Base-by-base conservation (phyloP, 1,139 yeast species). In the Geotrichum restrictum region DNA sequence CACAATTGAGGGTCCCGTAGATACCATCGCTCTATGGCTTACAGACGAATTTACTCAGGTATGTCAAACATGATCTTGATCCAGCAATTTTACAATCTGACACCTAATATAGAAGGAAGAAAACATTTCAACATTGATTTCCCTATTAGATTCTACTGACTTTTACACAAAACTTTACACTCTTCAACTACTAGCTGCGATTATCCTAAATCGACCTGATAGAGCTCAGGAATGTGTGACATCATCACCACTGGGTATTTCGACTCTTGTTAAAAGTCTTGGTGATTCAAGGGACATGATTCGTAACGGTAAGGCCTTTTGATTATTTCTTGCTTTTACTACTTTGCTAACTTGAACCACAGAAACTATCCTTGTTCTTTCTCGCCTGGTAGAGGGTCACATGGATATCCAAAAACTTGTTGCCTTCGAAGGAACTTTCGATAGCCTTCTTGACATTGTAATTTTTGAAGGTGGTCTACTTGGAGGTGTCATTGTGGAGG, bases 341-440 rank as follows among this genome's bases (percentile, higher is more conserved):
- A 45, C 29, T 39, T 32, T 34, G 36, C 56, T 27, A 40, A 45
- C 46, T n/a, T 10, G 5, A 22, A 2, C 13, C 34, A 7, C 21
- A 53, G 57, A 93, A 68, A 83, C 95, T 1, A 83, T 91, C 46
- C 69, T 93, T 46, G 74, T 94, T n/a, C 73, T 94, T 51, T 83
- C 86, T 82, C 84, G 91, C 4, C 75, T 93, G 2, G 95, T 83
- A 7, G 83, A 85, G 60, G 86, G 86, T 56, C 88, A 89, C 62
- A 81, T 83, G 58, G 94, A 88, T 65, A 83, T 93, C 40, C 98
- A 94, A 66, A 91, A 91, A 65, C 73, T 93, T 21, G 95, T 93
- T 14, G 98, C 96, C 0, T 94, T 94, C 65, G 98, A 93, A 67
- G 91, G 88, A 59, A 85, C 95, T 0, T 91, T 93, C 65, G 97